Evolutionary conservation across 352 stramenopile species (phyloP).

Genomic region (Labyrinthula sp.): DNA sequence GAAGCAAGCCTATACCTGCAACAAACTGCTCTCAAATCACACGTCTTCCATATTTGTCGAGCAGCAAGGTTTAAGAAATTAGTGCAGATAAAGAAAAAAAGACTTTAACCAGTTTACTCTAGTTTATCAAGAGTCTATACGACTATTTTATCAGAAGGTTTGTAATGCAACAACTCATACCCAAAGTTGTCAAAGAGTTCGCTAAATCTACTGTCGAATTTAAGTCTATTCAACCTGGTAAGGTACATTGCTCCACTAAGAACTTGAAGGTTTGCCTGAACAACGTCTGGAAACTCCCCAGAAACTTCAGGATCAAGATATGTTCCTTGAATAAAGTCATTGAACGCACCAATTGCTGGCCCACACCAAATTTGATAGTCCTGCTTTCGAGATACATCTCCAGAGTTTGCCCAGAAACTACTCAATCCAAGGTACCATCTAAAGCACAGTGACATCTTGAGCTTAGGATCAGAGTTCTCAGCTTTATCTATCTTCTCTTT

Average conservation of each 20-base stretch:
- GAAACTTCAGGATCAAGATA: conserved; percentile 14
- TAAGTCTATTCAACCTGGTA: conserved; percentile 10
- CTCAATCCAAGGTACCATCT: conserved; percentile 19
- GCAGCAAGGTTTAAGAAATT: too few species aligned
- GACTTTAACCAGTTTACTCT: too few species aligned
- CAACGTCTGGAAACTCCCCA: conserved; percentile 9
- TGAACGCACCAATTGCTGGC: conserved; percentile 17
- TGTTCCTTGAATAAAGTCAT: conserved; percentile 21
- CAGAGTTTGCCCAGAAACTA: conserved; percentile 9
- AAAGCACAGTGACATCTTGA: conserved; percentile 26
- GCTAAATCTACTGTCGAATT: too few species aligned
- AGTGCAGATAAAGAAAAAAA: too few species aligned
- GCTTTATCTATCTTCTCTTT: conserved; percentile 11
- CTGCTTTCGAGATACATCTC: neutral
- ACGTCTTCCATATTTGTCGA: too few species aligned
- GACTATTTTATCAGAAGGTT: too few species aligned
- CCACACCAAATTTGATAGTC: conserved; percentile 21
- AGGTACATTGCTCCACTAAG: conserved; percentile 13
- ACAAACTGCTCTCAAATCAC: too few species aligned
- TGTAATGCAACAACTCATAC: too few species aligned
- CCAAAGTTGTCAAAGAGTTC: too few species aligned
- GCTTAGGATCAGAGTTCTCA: conserved; percentile 17
- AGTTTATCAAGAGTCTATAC: too few species aligned
- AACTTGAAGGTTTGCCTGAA: conserved; percentile 19
- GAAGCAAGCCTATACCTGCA: too few species aligned